phyloP scores from a whole-genome alignment of 2,329 filamentous ascomycete genomes.

The Ustulina deusta region DNA sequence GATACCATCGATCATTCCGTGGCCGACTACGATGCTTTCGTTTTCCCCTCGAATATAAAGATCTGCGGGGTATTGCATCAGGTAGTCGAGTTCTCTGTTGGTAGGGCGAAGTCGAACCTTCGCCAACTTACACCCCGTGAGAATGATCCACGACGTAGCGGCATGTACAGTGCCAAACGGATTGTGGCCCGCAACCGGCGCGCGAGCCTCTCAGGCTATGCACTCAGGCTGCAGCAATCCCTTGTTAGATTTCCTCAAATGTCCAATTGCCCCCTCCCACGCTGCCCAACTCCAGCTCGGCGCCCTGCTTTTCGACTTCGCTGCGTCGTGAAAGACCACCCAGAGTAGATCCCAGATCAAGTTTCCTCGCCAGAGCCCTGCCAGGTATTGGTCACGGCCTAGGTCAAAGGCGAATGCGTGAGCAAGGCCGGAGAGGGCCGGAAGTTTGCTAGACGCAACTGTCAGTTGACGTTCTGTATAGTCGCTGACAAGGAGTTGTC shows the following conservation, averaged over 20 bases:
- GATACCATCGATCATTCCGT: background rate
- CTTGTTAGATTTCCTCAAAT: background rate
- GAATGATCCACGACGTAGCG: too few relatives aligned
- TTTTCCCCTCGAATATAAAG: background rate
- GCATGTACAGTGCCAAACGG: background rate
- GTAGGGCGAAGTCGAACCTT: background rate
- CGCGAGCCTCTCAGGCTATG: background rate
- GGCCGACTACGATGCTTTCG: background rate
- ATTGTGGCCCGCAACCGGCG: background rate
- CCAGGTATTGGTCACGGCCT: background rate
- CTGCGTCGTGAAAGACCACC: background rate
- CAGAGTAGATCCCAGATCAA: slow-evolving; percentile 3
- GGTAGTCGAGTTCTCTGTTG: background rate
- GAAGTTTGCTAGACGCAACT: background rate
- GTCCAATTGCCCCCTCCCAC: background rate
- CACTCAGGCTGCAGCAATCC: background rate
- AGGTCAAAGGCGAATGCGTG: background rate
- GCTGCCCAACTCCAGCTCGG: background rate
- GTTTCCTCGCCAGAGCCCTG: background rate
- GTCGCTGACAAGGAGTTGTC: background rate
- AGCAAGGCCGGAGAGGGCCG: background rate
- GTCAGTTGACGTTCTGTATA: background rate
- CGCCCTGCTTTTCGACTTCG: background rate
- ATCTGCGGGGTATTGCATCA: background rate
- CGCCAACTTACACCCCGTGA: background rate